A percentile compares a stretch with the other conserved stretches of the same genome.
Conservation (phyloP, 1,284 basidiomycete genomes). For the Inonotus obliquus region DNA sequence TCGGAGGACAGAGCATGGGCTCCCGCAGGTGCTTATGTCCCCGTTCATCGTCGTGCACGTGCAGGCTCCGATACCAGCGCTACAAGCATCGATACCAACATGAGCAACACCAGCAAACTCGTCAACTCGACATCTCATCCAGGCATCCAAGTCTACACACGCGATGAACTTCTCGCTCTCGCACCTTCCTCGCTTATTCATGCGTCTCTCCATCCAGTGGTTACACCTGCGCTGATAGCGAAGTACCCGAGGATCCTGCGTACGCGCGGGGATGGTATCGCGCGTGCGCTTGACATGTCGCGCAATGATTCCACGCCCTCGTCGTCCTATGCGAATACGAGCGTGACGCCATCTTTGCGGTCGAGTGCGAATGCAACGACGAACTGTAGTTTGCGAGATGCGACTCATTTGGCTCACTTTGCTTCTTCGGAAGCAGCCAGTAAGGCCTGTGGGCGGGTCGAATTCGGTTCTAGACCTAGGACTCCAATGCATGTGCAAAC, state of each 20-base stretch:
- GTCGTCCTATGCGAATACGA: too few species aligned
- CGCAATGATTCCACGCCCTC: neutral
- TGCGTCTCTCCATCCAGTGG: neutral
- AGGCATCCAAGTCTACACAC: constrained; percentile 12
- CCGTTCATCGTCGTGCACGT: neutral
- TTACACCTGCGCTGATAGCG: constrained; percentile 12
- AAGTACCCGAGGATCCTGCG: constrained; percentile 13
- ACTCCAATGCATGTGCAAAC: too few species aligned
- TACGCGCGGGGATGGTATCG: constrained; percentile 7
- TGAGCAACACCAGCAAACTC: neutral
- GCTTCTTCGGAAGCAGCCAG: too few species aligned
- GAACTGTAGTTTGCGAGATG: too few species aligned
- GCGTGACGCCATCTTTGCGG: neutral
- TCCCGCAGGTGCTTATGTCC: constrained; percentile 2
- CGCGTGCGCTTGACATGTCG: constrained; percentile 9
- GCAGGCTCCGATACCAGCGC: neutral
- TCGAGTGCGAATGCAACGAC: neutral
- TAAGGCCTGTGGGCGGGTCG: too few species aligned
- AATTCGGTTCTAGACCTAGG: too few species aligned
- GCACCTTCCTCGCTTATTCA: constrained; percentile 19
- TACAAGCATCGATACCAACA: neutral
- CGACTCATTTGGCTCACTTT: too few species aligned
- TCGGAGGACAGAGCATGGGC: constrained; percentile 2
- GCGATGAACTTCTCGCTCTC: constrained; percentile 19
- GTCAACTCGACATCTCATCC: neutral